These are phyloP conservation scores for Phytomonas francai DNA, from an alignment of 208 protist genomes.

Conservation along the genomic window DNA sequence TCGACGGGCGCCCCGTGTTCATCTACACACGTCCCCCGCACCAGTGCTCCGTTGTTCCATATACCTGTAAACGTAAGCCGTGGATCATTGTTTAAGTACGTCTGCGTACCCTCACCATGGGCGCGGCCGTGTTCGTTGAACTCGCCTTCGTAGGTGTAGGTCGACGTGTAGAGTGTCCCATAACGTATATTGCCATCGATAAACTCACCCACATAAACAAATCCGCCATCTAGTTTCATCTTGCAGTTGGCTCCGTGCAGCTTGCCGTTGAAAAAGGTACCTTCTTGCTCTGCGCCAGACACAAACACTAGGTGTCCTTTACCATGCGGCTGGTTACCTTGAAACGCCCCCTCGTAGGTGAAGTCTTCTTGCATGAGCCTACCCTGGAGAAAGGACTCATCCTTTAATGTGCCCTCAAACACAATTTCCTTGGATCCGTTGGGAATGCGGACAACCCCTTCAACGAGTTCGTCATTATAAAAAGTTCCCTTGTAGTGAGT, in stretches of 20 bases:
- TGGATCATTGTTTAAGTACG: constrained; percentile 80
- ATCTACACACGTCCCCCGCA: constrained; percentile 74
- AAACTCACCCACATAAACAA: constrained; percentile 87
- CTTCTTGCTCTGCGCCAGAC: constrained; percentile 75
- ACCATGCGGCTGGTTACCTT: constrained; percentile 78
- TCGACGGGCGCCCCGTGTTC: constrained; percentile 85
- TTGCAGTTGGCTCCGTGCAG: constrained; percentile 78
- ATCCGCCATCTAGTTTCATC: constrained; percentile 88
- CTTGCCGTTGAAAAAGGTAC: constrained; percentile 82
- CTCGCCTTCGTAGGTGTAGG: constrained; percentile 88
- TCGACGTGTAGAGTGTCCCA: constrained; percentile 82
- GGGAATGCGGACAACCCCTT: constrained; percentile 83
- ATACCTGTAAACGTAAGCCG: constrained; percentile 81
- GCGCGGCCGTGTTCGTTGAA: constrained; percentile 84
- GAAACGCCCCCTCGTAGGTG: constrained; percentile 79
- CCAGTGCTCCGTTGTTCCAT: constrained; percentile 77
- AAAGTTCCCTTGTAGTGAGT: constrained; percentile 81
- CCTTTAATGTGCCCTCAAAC: constrained; percentile 67
- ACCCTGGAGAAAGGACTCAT: constrained; percentile 80
- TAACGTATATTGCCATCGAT: constrained; percentile 66
- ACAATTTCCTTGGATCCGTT: constrained; percentile 76
- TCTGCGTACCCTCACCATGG: constrained; percentile 80
- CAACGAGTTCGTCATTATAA: constrained; percentile 58
- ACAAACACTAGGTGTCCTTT: constrained; percentile 67
- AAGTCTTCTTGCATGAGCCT: constrained; percentile 77